Conservation (phyloP, 495 filamentous ascomycete species). For the Sabuloglossum arenarium region DNA sequence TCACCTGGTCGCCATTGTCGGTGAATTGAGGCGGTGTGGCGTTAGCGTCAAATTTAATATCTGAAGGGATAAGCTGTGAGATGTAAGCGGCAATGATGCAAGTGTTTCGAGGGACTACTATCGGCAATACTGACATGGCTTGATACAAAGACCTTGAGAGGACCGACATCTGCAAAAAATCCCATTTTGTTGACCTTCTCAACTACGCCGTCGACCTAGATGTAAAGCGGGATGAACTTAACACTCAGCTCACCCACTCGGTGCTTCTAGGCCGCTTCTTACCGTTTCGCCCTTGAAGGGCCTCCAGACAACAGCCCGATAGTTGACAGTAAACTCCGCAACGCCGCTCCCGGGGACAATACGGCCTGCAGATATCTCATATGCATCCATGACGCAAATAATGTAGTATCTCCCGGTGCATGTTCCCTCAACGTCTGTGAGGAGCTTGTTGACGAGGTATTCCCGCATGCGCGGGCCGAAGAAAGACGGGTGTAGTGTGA, state of each 20-base stretch:
- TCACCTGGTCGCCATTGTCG: conserved; percentile 75
- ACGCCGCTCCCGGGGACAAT: conserved; percentile 76
- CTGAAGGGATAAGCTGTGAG: conserved; percentile 64
- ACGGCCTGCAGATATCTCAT: conserved; percentile 75
- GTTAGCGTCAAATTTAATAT: conserved; percentile 86
- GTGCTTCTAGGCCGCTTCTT: conserved; percentile 17
- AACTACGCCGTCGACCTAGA: conserved; percentile 77
- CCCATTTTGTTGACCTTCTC: conserved; percentile 76
- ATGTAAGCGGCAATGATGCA: conserved; percentile 7
- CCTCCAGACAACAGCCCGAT: conserved; percentile 89
- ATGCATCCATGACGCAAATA: conserved; percentile 87
- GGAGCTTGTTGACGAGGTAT: conserved; percentile 63
- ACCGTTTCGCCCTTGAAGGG: conserved; percentile 95
- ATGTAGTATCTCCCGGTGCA: conserved; percentile 88
- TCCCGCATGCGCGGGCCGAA: conserved; percentile 83
- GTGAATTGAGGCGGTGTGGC: conserved; percentile 69
- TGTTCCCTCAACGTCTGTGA: conserved; percentile 82
- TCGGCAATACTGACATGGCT: conserved; percentile 41
- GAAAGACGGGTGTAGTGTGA: conserved; percentile 89
- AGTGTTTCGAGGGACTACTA: not conserved
- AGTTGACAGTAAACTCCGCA: conserved; percentile 86
- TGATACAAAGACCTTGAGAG: conserved; percentile 75
- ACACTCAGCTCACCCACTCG: not conserved
- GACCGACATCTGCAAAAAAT: conserved; percentile 81
- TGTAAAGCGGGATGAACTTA: not conserved